Conservation (phyloP, 768 basidiomycete genomes). For the Leucosporidium scottii region DNA sequence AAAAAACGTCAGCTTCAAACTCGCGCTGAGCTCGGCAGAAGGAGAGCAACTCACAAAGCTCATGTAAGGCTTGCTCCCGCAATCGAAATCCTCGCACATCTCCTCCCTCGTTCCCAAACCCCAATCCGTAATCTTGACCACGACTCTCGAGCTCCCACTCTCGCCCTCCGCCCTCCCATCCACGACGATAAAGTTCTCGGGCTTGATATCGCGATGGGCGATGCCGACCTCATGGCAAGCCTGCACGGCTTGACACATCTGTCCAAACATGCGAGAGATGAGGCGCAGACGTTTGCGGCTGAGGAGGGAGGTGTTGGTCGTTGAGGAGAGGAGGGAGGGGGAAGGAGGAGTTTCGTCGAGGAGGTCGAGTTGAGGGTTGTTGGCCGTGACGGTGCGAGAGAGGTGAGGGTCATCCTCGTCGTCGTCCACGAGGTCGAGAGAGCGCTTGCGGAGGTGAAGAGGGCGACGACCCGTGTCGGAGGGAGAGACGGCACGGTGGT, state of each 20-base stretch:
- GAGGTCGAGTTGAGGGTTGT: not conserved
- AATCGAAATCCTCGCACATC: slow-evolving; percentile 91
- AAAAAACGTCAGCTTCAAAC: not conserved
- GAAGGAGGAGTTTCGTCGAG: slow-evolving; percentile 68
- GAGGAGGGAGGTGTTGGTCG: slow-evolving; percentile 67
- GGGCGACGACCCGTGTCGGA: not conserved
- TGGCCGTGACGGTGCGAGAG: slow-evolving; percentile 19
- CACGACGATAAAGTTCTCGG: slow-evolving; percentile 95
- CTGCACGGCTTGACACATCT: slow-evolving; percentile 98
- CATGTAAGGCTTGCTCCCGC: slow-evolving; percentile 98
- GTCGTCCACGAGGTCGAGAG: slow-evolving; percentile 11
- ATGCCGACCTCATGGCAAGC: slow-evolving; percentile 85
- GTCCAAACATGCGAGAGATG: slow-evolving; percentile 93
- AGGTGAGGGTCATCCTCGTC: slow-evolving; percentile 37
- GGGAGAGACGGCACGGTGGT: slow-evolving; percentile 35
- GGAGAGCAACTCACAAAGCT: slow-evolving; percentile 62
- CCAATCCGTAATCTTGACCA: slow-evolving; percentile 96
- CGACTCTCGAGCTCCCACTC: slow-evolving; percentile 64
- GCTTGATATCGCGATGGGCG: slow-evolving; percentile 97
- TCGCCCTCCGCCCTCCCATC: slow-evolving; percentile 52
- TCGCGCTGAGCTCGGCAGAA: too few relatives aligned
- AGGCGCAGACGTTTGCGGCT: slow-evolving; percentile 80
- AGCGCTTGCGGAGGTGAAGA: not conserved
- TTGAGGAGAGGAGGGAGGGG: slow-evolving; percentile 75
- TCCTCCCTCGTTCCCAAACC: slow-evolving; percentile 84